Evolutionary conservation across 2,329 filamentous ascomycete species (phyloP).

Genomic region (Monilinia polystroma): DNA sequence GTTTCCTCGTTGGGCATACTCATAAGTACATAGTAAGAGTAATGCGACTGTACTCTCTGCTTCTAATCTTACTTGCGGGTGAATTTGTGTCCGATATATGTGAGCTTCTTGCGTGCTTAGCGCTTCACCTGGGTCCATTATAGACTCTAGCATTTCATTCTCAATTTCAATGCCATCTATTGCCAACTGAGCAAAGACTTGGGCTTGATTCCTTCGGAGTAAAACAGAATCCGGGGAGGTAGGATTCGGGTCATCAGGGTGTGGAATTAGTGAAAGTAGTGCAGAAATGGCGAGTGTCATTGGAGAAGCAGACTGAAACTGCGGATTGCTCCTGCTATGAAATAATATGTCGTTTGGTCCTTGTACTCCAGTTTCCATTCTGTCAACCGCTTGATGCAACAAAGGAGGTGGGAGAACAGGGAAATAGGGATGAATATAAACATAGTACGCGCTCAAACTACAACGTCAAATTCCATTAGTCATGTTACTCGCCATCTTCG

Average conservation of each 20-base stretch:
- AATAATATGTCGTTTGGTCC: slow-evolving; percentile 38
- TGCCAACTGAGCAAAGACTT: slow-evolving; percentile 49
- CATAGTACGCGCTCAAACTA: slow-evolving; percentile 50
- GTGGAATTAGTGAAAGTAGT: slow-evolving; percentile 50
- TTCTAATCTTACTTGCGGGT: slow-evolving; percentile 47
- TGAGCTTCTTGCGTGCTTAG: slow-evolving; percentile 38
- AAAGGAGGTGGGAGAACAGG: slow-evolving; percentile 50
- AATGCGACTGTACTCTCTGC: slow-evolving; percentile 51
- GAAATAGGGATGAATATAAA: slow-evolving; percentile 52
- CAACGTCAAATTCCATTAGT: not conserved
- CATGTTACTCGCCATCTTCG: not conserved
- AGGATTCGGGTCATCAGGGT: slow-evolving; percentile 40
- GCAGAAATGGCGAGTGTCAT: slow-evolving; percentile 50
- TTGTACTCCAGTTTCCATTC: slow-evolving; percentile 34
- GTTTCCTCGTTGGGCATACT: slow-evolving; percentile 54
- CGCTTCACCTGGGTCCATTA: slow-evolving; percentile 47
- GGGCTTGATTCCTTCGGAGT: slow-evolving; percentile 49
- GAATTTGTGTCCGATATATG: slow-evolving; percentile 43
- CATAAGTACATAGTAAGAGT: slow-evolving; percentile 51
- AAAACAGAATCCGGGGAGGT: slow-evolving; percentile 43
- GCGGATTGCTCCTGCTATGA: slow-evolving; percentile 40
- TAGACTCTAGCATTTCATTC: slow-evolving; percentile 49
- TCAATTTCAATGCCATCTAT: slow-evolving; percentile 51
- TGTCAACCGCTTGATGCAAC: slow-evolving; percentile 32
- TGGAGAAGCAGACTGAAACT: slow-evolving; percentile 46